Base-by-base conservation (phyloP, 2,329 filamentous ascomycete genomes). In the Trichoderma afroharzianum region DNA sequence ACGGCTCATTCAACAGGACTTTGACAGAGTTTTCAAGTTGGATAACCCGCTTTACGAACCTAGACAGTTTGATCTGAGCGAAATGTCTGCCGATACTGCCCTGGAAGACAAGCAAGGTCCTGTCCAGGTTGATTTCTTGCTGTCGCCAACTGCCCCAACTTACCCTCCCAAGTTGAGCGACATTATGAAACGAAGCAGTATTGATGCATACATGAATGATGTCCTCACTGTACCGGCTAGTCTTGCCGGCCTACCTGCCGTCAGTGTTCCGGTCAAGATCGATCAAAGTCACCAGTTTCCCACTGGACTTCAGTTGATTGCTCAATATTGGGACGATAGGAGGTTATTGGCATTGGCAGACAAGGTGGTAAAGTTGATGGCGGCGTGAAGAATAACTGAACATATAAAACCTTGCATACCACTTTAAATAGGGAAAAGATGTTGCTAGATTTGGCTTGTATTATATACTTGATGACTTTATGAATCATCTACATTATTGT, bases 151-250 rank as follows among this genome's bases (percentile, higher is more conserved):
- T 1, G 92, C 95, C 8, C 94, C 95, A 1, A 93, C 91, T 0
- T 84, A 89, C 18, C 89, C 95, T 9, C 94, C 94, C 0, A 84
- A 81, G 7, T 79, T 96, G 7, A 83, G 85, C 4, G 86, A 90
- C 6, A 79, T 96, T 39, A 76, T 83, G 72, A 77, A 80, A 11
- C 85, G 89, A 79, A 85, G 82, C 59, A 84, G 87, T 11, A 82
- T 97, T n/a, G 90, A 95, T 76, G 88, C 88, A 1, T 98, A 98
- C 78, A 92, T 93, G 85, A 97, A 96, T 77, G 96, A 99, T 82
- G 92, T 98, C 1, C 95, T 98, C 77, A 98, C 96, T 0, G 95
- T 99, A 1, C 96, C 96, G 1, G 94, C 95, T 2, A 98, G 94
- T 82, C 84, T 99, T 74, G 96, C 95, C 0, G 96, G 96, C 0